Conservation (phyloP, 108 stramenopile genomes). For the Pseudonitzschia delicatissima region DNA sequence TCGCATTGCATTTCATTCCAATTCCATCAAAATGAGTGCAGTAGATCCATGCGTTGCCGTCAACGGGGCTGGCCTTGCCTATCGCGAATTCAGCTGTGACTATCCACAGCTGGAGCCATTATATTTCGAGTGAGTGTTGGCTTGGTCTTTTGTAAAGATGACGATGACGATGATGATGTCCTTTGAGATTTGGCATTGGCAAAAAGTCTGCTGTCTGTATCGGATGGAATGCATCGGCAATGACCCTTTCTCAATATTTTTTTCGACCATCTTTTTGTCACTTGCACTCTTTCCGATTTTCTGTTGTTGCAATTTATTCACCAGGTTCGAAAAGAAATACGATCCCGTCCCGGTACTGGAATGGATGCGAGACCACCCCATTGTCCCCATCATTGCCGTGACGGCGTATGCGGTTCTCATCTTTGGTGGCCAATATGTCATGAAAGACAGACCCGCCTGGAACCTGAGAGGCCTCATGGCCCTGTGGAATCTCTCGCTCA, state of each 20-base stretch:
- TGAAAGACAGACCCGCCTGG: constrained; percentile 47
- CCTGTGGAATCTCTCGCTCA: constrained; percentile 87
- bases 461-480: constrained; percentile 60
- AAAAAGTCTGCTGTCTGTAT: too few relatives aligned
- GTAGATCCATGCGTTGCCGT: constrained; percentile 33
- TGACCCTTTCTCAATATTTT: too few relatives aligned
- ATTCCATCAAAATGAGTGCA: neutral
- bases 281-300: neutral
- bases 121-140: constrained; percentile 40
- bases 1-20: too few relatives aligned
- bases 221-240: too few relatives aligned
- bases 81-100: constrained; percentile 50
- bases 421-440: constrained; percentile 21
- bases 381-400: constrained; percentile 37
- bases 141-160: neutral
- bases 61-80: constrained; percentile 41
- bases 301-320: neutral
- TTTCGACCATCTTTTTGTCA: too few relatives aligned
- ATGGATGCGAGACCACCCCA: constrained; percentile 49
- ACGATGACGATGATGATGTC: too few relatives aligned
- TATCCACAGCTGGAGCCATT: constrained; percentile 37
- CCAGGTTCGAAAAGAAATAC: constrained; percentile 40
- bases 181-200: neutral
- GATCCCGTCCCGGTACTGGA: constrained; percentile 41
- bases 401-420: constrained; percentile 35